Evolutionary conservation across 306 rosid species (phyloP).

Genomic region (Vachellia pachyceras): DNA sequence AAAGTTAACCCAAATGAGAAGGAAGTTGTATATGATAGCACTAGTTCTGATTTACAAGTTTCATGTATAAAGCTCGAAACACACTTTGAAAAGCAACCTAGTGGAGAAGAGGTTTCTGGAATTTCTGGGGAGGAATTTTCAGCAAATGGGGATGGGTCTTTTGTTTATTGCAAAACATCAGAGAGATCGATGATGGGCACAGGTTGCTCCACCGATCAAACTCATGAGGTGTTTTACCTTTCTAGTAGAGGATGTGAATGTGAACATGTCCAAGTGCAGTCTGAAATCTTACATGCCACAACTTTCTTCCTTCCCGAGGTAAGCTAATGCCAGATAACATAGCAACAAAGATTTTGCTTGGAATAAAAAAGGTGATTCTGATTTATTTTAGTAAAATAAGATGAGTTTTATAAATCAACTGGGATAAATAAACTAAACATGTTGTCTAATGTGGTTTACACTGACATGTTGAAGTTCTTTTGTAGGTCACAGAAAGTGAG

Average conservation of each 20-base stretch:
- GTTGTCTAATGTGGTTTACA: slow-evolving; percentile 22
- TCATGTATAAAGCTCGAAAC: slow-evolving; percentile 26
- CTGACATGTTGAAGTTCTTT: slow-evolving; percentile 30
- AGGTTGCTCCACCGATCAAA: slow-evolving; percentile 43
- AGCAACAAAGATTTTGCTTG: slow-evolving; percentile 9
- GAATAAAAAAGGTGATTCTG: background rate
- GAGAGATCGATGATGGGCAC: slow-evolving; percentile 41
- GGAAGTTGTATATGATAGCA: slow-evolving; percentile 8
- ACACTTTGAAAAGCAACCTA: slow-evolving; percentile 33
- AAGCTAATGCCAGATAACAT: background rate
- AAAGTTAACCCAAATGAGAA: slow-evolving; percentile 20
- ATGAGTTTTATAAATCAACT: slow-evolving; percentile 14
- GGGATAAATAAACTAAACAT: slow-evolving; percentile 7
- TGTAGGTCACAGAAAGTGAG: slow-evolving; percentile 36
- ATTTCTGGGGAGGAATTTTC: slow-evolving; percentile 33
- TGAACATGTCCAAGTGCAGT: slow-evolving; percentile 44
- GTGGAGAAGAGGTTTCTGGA: slow-evolving; percentile 43
- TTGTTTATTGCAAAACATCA: slow-evolving; percentile 47
- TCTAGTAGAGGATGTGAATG: slow-evolving; percentile 48
- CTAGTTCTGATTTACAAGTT: slow-evolving; percentile 19
- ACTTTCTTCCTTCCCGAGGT: slow-evolving; percentile 61
- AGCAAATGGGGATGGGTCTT: slow-evolving; percentile 38
- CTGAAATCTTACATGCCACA: slow-evolving; percentile 40
- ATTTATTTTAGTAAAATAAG: background rate
- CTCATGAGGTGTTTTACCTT: slow-evolving; percentile 33